Base-by-base conservation (phyloP, 139 green algal species). In the Chlorella sp. region DNA sequence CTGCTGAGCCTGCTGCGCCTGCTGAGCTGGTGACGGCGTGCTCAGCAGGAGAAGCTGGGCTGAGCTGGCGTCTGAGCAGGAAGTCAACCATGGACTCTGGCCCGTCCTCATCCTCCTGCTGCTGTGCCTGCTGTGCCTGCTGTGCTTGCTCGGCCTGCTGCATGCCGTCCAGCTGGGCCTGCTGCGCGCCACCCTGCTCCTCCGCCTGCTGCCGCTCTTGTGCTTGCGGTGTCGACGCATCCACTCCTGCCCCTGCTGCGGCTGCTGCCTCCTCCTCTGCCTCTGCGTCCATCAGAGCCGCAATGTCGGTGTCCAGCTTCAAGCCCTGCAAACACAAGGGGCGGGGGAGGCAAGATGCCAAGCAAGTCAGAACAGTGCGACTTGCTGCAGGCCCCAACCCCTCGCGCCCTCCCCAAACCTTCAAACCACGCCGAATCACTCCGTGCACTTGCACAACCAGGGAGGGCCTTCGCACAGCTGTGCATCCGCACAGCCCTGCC, bases 41-140 rank as follows among this genome's bases (percentile, higher is more conserved):
- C 28, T 41, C 44, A 0, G 6, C 64, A n/a, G 51, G 51, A 20
- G 51, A 24, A 16, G 11, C 51, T 3, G 51, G 51, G 51, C 51
- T 60, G 13, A 41, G 22, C 46, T 43, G 43, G 36, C 58, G 22
- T n/a, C 51, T 38, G 62, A 83, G 54, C 30, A 83, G 62, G 30
- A 83, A 83, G 43, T 83, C 78, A 1, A 69, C 62, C 62, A 83
- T 75, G 1, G 62, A 76, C 62, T 83, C 78, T 8, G 41, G 34
- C 38, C 24, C 40, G 2, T 41, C 43, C 32, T 62, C 78, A 16
- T 48, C 62, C 62, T 75, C 62, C 62, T 83, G 28, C 40, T 68
- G 48, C n/a, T 32, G 48, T 36, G 17, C 75, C 19, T 34, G 16
- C 16, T 24, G 32, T 75, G 68, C 36, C 36, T 3, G 19, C 36